Base-by-base conservation (phyloP, 495 filamentous ascomycete species). In the Aspergillus indologenus region DNA sequence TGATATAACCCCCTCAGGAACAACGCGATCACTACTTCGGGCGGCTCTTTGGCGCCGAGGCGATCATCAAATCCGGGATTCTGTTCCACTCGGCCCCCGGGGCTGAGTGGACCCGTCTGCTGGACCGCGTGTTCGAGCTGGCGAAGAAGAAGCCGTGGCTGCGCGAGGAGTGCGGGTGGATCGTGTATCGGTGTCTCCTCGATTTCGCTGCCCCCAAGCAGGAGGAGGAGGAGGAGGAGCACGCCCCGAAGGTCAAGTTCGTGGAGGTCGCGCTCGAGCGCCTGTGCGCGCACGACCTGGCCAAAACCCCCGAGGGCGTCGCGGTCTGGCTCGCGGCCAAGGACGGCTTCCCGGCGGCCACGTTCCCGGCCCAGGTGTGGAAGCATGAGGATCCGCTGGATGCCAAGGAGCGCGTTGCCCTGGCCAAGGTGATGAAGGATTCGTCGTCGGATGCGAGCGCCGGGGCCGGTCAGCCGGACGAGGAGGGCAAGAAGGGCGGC, bases 21-120 rank as follows among this genome's bases (percentile, higher is more conserved):
- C 87, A 90, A 74, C 79, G 90, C 58, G 91, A 97, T 68, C 86
- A 90, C 61, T 80, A 85, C 55, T 87, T 97, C 57, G 94, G 94
- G 0, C 84, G 87, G 50, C 75, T 98, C 11, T 96, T 96, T 66
- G 92, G 91, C 4, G 79, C 90, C 7, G 88, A 95, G 74, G 88
- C 90, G 42, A 84, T 98, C 58, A 85, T 96, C 34, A 84, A 90
- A 62, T 88, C 91, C 9, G 79, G 78, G n/a, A 80, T 91, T 18
- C 76, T 94, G 1, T 87, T 90, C 62, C 68, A 78, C 21, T 73
- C 83, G 5, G 65, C 79, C 43, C 63, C 77, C 5, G 67, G 69
- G 11, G 68, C 78, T 31, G 73, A 82, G 59, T 91, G 90, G 87
- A 70, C 77, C n/a, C 72, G 78, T 53, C 73, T 91, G 19, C 66